These are phyloP conservation scores for Sugiyamaella pinicola DNA, from an alignment of 1,139 yeast genomes.

Conservation along the genomic window DNA sequence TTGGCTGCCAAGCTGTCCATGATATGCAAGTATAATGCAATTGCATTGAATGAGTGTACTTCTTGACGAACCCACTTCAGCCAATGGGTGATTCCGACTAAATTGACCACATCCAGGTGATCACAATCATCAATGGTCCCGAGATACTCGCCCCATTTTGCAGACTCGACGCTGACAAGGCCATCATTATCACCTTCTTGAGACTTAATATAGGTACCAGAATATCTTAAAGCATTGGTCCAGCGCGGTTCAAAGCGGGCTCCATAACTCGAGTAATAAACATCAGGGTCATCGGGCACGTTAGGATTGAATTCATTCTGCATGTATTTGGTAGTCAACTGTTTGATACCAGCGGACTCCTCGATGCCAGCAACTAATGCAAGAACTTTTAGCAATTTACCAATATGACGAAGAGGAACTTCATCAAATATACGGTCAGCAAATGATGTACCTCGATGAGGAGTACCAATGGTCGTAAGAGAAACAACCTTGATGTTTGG, in stretches of 20 bases:
- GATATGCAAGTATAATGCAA: conserved; percentile 73
- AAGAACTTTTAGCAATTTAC: conserved; percentile 18
- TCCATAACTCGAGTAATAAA: conserved; percentile 80
- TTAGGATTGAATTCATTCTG: conserved; percentile 52
- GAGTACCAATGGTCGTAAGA: conserved; percentile 82
- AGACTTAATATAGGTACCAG: conserved; percentile 62
- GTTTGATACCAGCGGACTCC: conserved; percentile 34
- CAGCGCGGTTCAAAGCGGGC: conserved; percentile 67
- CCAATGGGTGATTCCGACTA: conserved; percentile 30
- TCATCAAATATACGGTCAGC: conserved; percentile 53
- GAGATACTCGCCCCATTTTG: conserved; percentile 80
- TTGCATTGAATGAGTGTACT: conserved; percentile 62
- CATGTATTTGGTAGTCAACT: conserved; percentile 59
- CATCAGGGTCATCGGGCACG: conserved; percentile 59
- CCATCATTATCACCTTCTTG: conserved; percentile 75
- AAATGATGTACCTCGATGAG: conserved; percentile 83
- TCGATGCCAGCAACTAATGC: conserved; percentile 26
- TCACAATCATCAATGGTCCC: conserved; percentile 81
- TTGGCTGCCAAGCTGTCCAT: conserved; percentile 67
- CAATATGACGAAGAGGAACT: conserved; percentile 19
- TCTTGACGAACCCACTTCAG: conserved; percentile 29
- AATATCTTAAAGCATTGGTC: conserved; percentile 59
- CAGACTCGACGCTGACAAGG: conserved; percentile 72
- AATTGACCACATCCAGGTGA: conserved; percentile 78
- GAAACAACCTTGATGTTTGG: conserved; percentile 46